These are phyloP conservation scores for Murraya paniculata DNA, from an alignment of 345 rosid genomes.

Conservation along the genomic window DNA sequence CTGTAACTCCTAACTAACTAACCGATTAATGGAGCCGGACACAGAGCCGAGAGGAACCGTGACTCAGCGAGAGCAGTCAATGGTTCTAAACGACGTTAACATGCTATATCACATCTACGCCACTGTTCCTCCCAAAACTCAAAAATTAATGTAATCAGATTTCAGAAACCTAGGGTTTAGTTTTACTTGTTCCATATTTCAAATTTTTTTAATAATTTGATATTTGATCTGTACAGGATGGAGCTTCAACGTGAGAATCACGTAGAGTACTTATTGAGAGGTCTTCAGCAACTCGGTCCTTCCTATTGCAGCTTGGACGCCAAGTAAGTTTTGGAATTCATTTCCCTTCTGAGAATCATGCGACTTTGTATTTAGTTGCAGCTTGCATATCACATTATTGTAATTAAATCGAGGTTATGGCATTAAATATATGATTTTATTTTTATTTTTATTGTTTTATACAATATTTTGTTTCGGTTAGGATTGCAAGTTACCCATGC, in stretches of 20 bases:
- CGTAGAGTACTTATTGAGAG: conserved; percentile 61
- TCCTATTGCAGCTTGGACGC: conserved; percentile 73
- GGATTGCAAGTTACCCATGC: background rate
- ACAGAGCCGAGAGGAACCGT: conserved; percentile 39
- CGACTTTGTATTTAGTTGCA: background rate
- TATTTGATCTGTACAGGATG: conserved; percentile 37
- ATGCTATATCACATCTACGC: conserved; percentile 51
- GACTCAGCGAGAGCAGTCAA: conserved; percentile 63
- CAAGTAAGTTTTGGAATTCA: conserved; percentile 39
- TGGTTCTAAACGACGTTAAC: conserved; percentile 59
- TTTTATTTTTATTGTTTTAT: background rate
- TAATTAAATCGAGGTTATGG: background rate
- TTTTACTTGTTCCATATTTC: background rate
- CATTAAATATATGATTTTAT: background rate
- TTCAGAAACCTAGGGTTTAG: background rate
- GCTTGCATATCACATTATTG: background rate
- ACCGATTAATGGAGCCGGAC: conserved; percentile 35
- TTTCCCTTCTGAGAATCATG: background rate
- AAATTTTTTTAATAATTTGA: background rate
- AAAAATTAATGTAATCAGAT: conserved; percentile 44
- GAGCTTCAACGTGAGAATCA: conserved; percentile 83
- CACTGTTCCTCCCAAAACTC: conserved; percentile 40
- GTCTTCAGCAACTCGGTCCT: conserved; percentile 58
- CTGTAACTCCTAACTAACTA: background rate
- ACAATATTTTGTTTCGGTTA: background rate